Conservation (phyloP, 1,284 basidiomycete species). For the Phellopilus nigrolimitatus region DNA sequence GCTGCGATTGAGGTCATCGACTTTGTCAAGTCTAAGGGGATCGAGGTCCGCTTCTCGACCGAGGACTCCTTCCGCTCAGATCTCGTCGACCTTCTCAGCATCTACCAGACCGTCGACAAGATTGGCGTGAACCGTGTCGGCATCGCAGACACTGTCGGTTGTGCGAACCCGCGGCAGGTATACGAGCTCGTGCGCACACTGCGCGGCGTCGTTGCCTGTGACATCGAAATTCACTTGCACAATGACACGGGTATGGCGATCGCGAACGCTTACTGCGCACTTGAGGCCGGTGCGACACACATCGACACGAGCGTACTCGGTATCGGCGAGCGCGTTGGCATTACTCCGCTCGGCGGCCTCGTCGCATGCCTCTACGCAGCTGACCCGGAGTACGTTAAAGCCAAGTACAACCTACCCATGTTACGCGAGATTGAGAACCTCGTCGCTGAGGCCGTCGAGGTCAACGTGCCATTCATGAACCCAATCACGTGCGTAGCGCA, state of each 20-base stretch:
- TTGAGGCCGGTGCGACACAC: constrained; percentile 98
- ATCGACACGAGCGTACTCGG: constrained; percentile 97
- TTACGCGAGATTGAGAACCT: constrained; percentile 98
- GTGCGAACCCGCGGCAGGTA: constrained; percentile 97
- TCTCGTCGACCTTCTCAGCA: constrained; percentile 95
- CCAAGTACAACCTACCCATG: constrained; percentile 98
- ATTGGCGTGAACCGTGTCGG: constrained; percentile 99
- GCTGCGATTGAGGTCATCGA: constrained; percentile 98
- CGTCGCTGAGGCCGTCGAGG: constrained; percentile 97
- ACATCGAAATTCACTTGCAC: constrained; percentile 99
- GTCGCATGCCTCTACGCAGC: constrained; percentile 96
- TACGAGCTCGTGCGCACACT: constrained; percentile 98
- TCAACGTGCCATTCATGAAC: constrained; percentile 98
- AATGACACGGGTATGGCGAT: constrained; percentile 98
- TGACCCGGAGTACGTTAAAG: constrained; percentile 98
- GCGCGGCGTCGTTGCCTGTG: constrained; percentile 91
- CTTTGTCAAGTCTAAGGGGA: constrained; percentile 99
- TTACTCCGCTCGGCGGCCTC: constrained; percentile 96
- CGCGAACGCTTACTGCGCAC: constrained; percentile 97
- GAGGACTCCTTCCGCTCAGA: constrained; percentile 99
- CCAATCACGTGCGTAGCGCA: constrained; percentile 75
- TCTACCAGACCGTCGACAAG: constrained; percentile 99
- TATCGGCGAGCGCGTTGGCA: constrained; percentile 98
- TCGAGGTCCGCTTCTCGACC: constrained; percentile 99
- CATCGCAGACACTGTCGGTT: constrained; percentile 98